Evolutionary conservation across 768 basidiomycete species (phyloP), one percentile per base, ranked within the genome.

Genomic region (Asterophora lycoperdoides): DNA sequence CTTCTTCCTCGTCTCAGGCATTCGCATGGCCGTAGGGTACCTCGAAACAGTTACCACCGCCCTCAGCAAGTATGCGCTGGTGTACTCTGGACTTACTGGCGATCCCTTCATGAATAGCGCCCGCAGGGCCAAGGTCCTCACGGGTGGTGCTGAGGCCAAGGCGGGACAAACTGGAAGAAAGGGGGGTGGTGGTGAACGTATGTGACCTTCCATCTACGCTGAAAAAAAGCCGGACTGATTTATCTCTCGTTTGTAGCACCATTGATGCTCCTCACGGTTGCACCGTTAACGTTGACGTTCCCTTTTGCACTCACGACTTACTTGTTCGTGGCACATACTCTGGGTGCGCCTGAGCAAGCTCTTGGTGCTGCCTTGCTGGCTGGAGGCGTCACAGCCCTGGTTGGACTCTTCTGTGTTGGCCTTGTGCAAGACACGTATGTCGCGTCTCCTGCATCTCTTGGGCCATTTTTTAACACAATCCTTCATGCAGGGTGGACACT

Each of bases 301-400:
- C 87, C 91, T 5, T 88, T 90, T 54, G 84, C 90, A 11, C 70
- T 94, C 23, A 68, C 79, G 32, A 88, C 91, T 4, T 96, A 95
- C 64, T 66, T 97, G 15, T 89, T 94, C 56, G 88, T 92, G n/a
- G 86, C 90, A 2, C 89, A 91, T 65, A 84, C 86, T 0, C 67
- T 92, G 17, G 62, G 65, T 14, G 80, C 83, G 19, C 89, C 90
- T 0, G 64, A 82, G 39, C 77, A 86, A 57, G 89, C 91, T 0
- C 72, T 93, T 7, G 75, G 83, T 10, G 86, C 88, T 17, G 81
- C 87, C 1, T 56, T 94, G 13, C 70, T 94, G 3, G 86, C 86
- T 18, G 92, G 85, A 3, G 82, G 79, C 8, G 81, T 90, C 14
- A 89, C 89, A 0, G 88, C 86, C 5, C 70, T 93, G 17, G 89